Conservation (phyloP, 257 asterid genomes). For the Ehretia macrophylla region DNA sequence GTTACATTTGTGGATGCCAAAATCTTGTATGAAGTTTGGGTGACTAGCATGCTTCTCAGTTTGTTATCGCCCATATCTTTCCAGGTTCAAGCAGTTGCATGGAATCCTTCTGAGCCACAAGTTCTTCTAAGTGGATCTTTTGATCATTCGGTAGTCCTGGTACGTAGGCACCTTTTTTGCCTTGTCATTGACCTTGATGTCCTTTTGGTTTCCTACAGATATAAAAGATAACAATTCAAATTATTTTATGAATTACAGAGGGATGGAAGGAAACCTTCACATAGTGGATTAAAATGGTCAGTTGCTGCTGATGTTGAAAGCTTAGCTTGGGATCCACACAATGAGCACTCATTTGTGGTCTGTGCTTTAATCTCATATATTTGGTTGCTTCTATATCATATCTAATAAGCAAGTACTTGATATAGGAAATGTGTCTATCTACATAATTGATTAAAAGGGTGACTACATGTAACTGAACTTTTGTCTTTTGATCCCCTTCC, state of each 20-base stretch:
- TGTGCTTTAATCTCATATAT: slow-evolving; percentile 22
- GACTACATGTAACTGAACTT: not conserved
- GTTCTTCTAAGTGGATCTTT: slow-evolving; percentile 95
- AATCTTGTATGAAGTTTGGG: too few relatives aligned
- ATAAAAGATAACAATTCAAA: slow-evolving; percentile 2
- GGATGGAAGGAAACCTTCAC: slow-evolving; percentile 54
- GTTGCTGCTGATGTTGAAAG: slow-evolving; percentile 80
- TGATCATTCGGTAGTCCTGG: slow-evolving; percentile 73
- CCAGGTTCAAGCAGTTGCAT: slow-evolving; percentile 95
- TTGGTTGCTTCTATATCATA: too few relatives aligned
- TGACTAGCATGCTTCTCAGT: not conserved
- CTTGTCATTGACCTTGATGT: not conserved
- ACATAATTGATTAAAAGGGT: not conserved
- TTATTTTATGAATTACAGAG: slow-evolving; percentile 41
- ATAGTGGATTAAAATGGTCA: slow-evolving; percentile 58
- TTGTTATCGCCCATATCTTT: not conserved
- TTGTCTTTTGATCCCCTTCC: not conserved
- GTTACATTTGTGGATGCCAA: too few relatives aligned
- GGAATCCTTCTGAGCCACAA: slow-evolving; percentile 66
- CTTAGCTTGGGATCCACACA: slow-evolving; percentile 93
- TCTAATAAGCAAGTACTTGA: too few relatives aligned
- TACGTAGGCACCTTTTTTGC: slow-evolving; percentile 9
- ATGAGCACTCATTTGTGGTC: slow-evolving; percentile 86
- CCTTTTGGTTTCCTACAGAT: slow-evolving; percentile 1
- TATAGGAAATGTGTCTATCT: not conserved